These are phyloP conservation scores for Trametes punicea DNA, from an alignment of 768 basidiomycete species.

Conservation along the genomic window DNA sequence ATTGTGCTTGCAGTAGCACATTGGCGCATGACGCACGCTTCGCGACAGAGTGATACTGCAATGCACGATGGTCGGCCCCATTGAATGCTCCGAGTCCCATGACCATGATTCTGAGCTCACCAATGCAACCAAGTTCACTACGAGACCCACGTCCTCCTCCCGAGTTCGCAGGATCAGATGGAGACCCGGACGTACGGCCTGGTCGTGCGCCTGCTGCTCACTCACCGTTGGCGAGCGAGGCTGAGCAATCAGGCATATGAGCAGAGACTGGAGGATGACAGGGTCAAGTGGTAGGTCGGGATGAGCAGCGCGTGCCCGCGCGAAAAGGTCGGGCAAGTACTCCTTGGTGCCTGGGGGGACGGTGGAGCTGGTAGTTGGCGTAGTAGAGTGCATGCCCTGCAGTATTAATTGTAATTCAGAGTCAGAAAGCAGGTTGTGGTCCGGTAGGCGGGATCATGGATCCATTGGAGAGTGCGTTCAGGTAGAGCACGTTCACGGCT, in stretches of 20 bases:
- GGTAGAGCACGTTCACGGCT: too few species aligned
- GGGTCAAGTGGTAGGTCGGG: conserved; percentile 58
- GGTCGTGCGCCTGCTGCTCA: neutral
- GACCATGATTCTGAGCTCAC: conserved; percentile 37
- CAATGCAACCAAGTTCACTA: conserved; percentile 54
- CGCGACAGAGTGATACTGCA: neutral
- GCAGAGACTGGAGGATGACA: conserved; percentile 60
- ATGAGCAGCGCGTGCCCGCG: conserved; percentile 41
- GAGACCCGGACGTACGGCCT: conserved; percentile 39
- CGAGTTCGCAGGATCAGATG: conserved; percentile 62
- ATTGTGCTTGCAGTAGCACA: neutral
- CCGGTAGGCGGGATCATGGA: too few species aligned
- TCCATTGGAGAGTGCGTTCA: too few species aligned
- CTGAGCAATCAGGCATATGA: conserved; percentile 57
- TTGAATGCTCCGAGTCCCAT: neutral
- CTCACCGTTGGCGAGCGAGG: conserved; percentile 9
- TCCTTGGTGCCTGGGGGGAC: conserved; percentile 19
- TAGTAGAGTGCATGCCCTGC: neutral
- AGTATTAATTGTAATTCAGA: too few species aligned
- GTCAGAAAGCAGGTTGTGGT: too few species aligned
- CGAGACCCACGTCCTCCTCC: conserved; percentile 60
- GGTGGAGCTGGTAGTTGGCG: neutral
- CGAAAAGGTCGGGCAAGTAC: conserved; percentile 37
- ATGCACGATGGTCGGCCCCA: neutral
- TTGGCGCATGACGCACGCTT: neutral